Percentiles rank a stretch among this genome's conserved stretches.
These are phyloP conservation scores for Ceratocystis variospora DNA, from an alignment of 2,329 filamentous ascomycete species.

Conservation along the genomic window DNA sequence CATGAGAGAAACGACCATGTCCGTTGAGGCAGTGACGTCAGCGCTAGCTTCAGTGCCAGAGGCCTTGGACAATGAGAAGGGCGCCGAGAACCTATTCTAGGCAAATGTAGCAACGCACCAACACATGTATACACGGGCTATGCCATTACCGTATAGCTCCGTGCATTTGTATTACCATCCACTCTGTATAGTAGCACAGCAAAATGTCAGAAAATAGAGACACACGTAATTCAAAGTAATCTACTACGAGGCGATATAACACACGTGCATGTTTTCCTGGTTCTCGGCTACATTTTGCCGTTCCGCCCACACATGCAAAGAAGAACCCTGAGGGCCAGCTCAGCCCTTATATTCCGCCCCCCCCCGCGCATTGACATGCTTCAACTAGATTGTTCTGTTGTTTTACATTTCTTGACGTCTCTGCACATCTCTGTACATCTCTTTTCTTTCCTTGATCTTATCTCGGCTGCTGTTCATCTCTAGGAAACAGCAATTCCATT, in stretches of 20 bases:
- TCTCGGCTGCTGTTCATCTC: neutral
- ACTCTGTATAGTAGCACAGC: slow-evolving; percentile 3
- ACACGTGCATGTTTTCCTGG: neutral
- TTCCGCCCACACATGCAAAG: neutral
- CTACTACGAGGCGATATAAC: no score
- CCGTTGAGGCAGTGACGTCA: slow-evolving; percentile 1
- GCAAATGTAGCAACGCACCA: neutral
- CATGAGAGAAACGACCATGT: neutral
- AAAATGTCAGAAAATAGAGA: slow-evolving; percentile 5
- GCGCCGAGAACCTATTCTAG: neutral
- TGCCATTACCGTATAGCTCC: neutral
- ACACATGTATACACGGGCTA: neutral
- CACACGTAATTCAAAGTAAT: neutral
- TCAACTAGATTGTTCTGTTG: neutral
- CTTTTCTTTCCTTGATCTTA: neutral
- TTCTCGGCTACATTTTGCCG: neutral
- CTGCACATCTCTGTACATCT: neutral
- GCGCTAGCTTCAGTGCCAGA: neutral
- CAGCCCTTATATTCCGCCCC: neutral
- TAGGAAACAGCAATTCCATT: neutral
- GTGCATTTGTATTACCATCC: neutral
- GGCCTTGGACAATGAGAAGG: neutral
- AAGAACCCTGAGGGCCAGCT: slow-evolving; percentile 11
- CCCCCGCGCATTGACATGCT: neutral
- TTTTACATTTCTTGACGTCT: neutral